phyloP scores from a whole-genome alignment of 768 basidiomycete species.

The Trametes cubensis region DNA sequence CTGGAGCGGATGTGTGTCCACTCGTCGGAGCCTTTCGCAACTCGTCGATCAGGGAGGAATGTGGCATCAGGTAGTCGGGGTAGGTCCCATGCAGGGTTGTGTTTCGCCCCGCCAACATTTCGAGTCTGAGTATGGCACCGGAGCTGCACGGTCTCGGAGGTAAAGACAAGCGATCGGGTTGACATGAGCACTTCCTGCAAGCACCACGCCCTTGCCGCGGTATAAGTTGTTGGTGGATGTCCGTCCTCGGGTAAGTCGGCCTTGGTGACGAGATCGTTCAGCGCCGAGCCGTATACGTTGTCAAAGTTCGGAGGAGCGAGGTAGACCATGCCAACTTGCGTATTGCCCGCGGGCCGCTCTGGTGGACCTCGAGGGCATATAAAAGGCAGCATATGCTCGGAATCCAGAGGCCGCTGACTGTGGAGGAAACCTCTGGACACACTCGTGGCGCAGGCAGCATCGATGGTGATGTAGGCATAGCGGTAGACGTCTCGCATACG shows the following conservation, averaged over 20 bases:
- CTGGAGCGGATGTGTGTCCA: too few relatives aligned
- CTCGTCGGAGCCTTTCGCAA: too few relatives aligned
- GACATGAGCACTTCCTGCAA: not conserved
- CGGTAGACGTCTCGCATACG: constrained; percentile 1
- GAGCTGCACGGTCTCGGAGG: not conserved
- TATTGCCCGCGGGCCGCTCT: too few relatives aligned
- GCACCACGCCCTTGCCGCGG: not conserved
- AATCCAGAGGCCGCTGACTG: too few relatives aligned
- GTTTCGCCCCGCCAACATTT: not conserved
- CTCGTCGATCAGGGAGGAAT: too few relatives aligned
- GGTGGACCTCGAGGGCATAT: too few relatives aligned
- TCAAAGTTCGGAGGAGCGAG: too few relatives aligned
- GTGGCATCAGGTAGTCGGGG: not conserved
- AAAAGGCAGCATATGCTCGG: not conserved
- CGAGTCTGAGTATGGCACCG: not conserved
- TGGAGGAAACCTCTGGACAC: not conserved
- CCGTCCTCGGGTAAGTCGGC: too few relatives aligned
- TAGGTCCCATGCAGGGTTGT: not conserved
- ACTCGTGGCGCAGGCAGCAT: not conserved
- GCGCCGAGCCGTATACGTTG: too few relatives aligned
- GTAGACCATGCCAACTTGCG: too few relatives aligned
- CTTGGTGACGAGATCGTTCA: too few relatives aligned
- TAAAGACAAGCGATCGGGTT: not conserved
- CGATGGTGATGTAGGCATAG: not conserved
- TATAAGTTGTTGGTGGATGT: too few relatives aligned